A percentile compares a stretch with the other conserved stretches of the same genome.
Evolutionary conservation across 352 stramenopile genomes (phyloP).

Genomic region (Globisporangium nodosum): DNA sequence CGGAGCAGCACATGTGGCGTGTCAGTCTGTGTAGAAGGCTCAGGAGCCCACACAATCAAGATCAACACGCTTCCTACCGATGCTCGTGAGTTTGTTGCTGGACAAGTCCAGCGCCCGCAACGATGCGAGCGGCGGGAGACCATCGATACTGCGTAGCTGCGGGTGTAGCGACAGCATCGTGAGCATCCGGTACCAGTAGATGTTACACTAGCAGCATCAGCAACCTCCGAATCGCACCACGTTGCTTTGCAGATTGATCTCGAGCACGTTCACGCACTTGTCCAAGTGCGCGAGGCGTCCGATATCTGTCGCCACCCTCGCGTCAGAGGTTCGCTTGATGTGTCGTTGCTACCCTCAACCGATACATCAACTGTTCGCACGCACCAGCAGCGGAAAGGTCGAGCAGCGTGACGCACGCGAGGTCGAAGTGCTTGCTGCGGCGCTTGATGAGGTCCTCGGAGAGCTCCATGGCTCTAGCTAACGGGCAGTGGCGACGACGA

Average conservation of each 20-base stretch:
- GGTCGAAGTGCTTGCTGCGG: constrained; percentile 70
- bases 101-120: constrained; percentile 45
- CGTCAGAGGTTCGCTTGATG: background rate
- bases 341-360: background rate
- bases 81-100: constrained; percentile 35
- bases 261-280: constrained; percentile 39
- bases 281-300: constrained; percentile 30
- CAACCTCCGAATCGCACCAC: constrained; percentile 20
- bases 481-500: background rate
- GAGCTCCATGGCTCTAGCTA: constrained; percentile 40
- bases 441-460: constrained; percentile 60
- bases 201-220: background rate
- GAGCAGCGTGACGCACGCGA: constrained; percentile 56
- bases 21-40: background rate
- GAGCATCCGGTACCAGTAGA: background rate
- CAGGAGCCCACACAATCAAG: background rate
- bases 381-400: constrained; percentile 45
- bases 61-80: constrained; percentile 22
- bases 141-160: constrained; percentile 40
- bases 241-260: constrained; percentile 57
- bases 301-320: constrained; percentile 12
- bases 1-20: background rate
- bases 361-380: background rate
- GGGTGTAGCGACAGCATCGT: background rate
- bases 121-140: constrained; percentile 32